Conservation (phyloP, 2,329 filamentous ascomycete genomes). For the Elsinoe necatrix region DNA sequence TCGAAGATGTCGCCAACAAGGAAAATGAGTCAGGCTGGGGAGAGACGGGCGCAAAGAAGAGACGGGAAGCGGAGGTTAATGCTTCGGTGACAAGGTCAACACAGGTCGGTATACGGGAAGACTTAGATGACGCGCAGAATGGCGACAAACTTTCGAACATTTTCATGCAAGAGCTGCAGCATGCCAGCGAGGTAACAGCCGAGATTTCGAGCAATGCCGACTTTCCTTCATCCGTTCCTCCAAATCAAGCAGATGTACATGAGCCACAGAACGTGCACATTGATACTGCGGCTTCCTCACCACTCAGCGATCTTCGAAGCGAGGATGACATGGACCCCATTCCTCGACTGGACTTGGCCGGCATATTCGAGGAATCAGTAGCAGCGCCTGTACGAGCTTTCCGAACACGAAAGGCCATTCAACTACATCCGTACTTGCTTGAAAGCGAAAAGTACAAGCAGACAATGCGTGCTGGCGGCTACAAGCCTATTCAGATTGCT, state of each 20-base stretch:
- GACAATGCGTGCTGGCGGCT: conserved; percentile 35
- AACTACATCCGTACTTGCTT: conserved; percentile 41
- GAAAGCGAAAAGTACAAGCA: conserved; percentile 38
- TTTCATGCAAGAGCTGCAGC: neutral
- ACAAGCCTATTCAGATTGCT: conserved; percentile 35
- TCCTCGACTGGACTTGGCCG: neutral
- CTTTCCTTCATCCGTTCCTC: neutral
- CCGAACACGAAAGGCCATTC: conserved; percentile 40
- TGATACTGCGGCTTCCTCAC: conserved; percentile 20
- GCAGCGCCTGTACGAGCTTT: conserved; percentile 28
- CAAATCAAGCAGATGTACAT: neutral
- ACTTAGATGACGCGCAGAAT: no score
- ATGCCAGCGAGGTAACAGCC: neutral
- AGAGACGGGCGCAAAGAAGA: neutral
- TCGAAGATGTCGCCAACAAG: neutral
- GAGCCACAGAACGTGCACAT: neutral
- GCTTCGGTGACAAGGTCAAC: neutral
- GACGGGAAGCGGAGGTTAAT: neutral
- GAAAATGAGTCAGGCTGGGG: conserved; percentile 14
- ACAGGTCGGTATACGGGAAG: neutral
- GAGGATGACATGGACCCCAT: conserved; percentile 10
- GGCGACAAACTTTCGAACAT: neutral
- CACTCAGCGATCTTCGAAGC: conserved; percentile 21
- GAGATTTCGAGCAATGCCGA: neutral
- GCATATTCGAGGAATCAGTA: conserved; percentile 4